Base-by-base conservation (phyloP, 495 filamentous ascomycete genomes). In the Terfezia boudieri region DNA sequence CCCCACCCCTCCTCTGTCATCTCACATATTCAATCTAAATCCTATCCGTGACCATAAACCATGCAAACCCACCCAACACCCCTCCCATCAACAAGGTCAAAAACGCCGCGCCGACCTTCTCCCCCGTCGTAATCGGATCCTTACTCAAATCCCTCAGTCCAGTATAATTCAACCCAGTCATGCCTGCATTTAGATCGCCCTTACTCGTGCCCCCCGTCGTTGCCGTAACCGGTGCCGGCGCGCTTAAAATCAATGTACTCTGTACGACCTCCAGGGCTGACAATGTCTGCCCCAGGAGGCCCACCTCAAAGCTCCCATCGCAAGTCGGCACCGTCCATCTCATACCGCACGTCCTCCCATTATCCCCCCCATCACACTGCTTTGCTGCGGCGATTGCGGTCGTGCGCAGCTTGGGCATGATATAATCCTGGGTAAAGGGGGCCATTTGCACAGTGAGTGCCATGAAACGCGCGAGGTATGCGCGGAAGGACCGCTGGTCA, bases 361-460 rank as follows among this genome's bases (percentile, higher is more conserved):
- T 67, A 0, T 61, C 55, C 0, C 75, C n/a, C 76, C 82, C 83
- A 1, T 72, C 74, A 62, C 87, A 94, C 12, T 79, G 76, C 20
- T 71, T 61, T 17, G 84, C 77, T 23, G 83, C 87, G n/a, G 79
- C 82, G 50, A 68, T 60, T 1, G 82, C 77, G 12, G 83, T 85
- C 4, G 74, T 72, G 4, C 67, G 68, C 11, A 93, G 71, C n/a
- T 77, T 71, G 4, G 74, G 73, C 68, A 84, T 77, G 58, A 94
- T 74, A 48, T 62, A 67, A 41, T 71, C 70, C 35, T 67, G 68
- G 2, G 74, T 79, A 64, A 77, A 82, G 2, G 86, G 84, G 0
- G 80, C 84, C 51, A 88, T 63, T 59, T 84, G 76, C 8, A 80
- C 80, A 83, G 61, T n/a, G n/a, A n/a, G n/a, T n/a, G n/a, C n/a